phyloP scores from a whole-genome alignment of 352 stramenopile genomes.

The Phytophthora multivora region DNA sequence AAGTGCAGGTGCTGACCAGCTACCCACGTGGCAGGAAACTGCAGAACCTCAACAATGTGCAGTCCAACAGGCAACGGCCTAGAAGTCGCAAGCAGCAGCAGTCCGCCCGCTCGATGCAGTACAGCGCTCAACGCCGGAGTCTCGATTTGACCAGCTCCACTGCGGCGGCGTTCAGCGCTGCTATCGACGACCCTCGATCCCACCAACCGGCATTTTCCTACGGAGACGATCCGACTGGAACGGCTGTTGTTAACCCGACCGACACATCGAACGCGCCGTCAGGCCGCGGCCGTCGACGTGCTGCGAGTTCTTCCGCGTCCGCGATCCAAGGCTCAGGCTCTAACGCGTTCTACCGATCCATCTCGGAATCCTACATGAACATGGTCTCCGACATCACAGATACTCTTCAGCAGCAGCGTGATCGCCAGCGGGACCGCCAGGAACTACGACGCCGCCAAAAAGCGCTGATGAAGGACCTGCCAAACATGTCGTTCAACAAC shows the following conservation, averaged over 20 bases:
- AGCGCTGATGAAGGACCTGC: conserved; percentile 66
- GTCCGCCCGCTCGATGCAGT: conserved; percentile 21
- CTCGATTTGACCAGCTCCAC: conserved; percentile 23
- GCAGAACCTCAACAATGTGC: conserved; percentile 19
- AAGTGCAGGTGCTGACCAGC: conserved; percentile 26
- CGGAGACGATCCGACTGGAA: conserved; percentile 19
- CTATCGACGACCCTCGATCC: conserved; percentile 23
- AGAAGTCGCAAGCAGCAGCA: conserved; percentile 31
- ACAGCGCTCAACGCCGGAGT: conserved; percentile 24
- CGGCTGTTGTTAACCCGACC: conserved; percentile 8
- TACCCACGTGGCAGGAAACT: conserved; percentile 34
- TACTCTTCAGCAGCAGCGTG: conserved; percentile 47
- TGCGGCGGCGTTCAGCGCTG: conserved; percentile 21
- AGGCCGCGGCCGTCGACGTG: conserved; percentile 43
- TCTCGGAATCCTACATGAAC: conserved; percentile 51
- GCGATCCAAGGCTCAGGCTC: conserved; percentile 24
- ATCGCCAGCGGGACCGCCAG: conserved; percentile 50
- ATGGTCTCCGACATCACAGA: conserved; percentile 46
- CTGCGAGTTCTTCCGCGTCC: conserved; percentile 39
- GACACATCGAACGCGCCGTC: conserved; percentile 17
- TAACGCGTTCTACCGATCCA: conserved; percentile 42
- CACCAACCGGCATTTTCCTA: conserved; percentile 14
- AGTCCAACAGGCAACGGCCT: conserved; percentile 16
- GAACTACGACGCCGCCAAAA: conserved; percentile 55
- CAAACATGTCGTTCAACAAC: conserved; percentile 79